Percentiles rank a stretch among this genome's conserved stretches.
phyloP scores from a whole-genome alignment of 495 filamentous ascomycete genomes.

The Darksidea phi region DNA sequence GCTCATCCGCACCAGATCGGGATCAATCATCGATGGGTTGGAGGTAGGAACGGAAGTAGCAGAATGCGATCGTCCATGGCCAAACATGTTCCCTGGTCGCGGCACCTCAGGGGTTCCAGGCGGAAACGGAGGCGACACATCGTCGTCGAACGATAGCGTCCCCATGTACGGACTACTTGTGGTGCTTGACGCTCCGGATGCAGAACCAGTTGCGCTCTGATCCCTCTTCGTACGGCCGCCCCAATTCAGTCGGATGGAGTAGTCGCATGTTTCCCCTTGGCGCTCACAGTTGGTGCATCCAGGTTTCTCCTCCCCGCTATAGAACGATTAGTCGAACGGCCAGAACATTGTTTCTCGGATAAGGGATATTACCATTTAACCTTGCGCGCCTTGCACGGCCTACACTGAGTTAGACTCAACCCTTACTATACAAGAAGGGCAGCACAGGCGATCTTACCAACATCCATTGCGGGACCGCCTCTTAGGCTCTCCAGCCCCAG shows the following conservation, averaged over 20 bases:
- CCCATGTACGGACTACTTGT: conserved; percentile 29
- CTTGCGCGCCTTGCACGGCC: conserved; percentile 73
- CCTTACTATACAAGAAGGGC: not conserved
- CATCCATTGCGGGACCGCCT: conserved; percentile 79
- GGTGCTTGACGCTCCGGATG: conserved; percentile 23
- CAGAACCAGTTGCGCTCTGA: conserved; percentile 26
- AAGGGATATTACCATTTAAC: conserved; percentile 65
- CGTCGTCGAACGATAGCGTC: conserved; percentile 25
- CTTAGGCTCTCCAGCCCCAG: conserved; percentile 46
- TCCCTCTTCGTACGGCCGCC: conserved; percentile 63
- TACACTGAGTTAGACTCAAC: conserved; percentile 13
- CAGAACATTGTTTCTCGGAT: not conserved
- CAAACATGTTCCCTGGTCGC: conserved; percentile 4
- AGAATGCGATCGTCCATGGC: conserved; percentile 30
- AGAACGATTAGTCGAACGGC: conserved; percentile 31
- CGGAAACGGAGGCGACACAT: conserved; percentile 19
- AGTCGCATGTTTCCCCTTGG: conserved; percentile 77
- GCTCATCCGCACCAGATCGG: conserved; percentile 27
- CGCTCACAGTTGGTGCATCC: conserved; percentile 73
- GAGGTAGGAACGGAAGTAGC: conserved; percentile 15
- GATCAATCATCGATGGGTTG: conserved; percentile 32
- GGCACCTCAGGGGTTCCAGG: conserved; percentile 19
- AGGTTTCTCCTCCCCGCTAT: conserved; percentile 71
- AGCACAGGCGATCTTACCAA: conserved; percentile 57
- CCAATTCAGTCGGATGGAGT: conserved; percentile 84